Evolutionary conservation across 495 filamentous ascomycete species (phyloP).

Genomic region (Aspergillus olivimuriae): DNA sequence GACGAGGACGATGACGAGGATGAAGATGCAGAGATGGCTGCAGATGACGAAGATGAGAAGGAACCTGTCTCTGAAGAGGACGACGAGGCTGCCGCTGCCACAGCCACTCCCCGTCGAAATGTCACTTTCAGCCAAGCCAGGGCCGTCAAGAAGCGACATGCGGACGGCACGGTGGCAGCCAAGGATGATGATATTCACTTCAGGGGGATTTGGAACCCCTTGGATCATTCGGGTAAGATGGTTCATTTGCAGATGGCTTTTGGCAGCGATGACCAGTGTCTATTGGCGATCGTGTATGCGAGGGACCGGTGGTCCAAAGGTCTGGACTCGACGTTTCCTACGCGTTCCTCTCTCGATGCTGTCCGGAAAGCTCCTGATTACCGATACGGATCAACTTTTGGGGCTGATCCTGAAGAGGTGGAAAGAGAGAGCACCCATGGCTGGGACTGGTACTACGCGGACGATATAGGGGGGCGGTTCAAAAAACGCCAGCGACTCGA

Average conservation of each 20-base stretch:
- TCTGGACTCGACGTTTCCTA: conserved; percentile 45
- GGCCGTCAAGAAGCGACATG: conserved; percentile 12
- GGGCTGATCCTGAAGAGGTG: conserved; percentile 31
- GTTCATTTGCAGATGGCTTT: conserved; percentile 32
- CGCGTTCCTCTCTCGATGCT: conserved; percentile 27
- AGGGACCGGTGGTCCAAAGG: conserved; percentile 43
- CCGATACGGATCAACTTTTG: conserved; percentile 37
- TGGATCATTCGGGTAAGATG: conserved; percentile 34
- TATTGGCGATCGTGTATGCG: conserved; percentile 36
- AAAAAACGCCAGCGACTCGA: conserved; percentile 29
- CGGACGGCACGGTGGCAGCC: conserved; percentile 17
- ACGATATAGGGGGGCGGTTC: conserved; percentile 31
- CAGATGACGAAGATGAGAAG: conserved; percentile 10
- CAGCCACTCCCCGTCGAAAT: background rate
- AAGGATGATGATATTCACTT: conserved; percentile 23
- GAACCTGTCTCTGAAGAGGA: conserved; percentile 10
- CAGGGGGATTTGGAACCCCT: conserved; percentile 30
- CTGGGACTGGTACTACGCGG: conserved; percentile 53
- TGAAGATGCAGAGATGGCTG: conserved; percentile 5
- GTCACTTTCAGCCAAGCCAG: conserved; percentile 1
- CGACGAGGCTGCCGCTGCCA: background rate
- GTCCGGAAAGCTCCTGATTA: conserved; percentile 21
- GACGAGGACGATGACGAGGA: conserved; percentile 17
- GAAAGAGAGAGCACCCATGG: conserved; percentile 37
- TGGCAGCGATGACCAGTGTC: conserved; percentile 43